A percentile compares a stretch with the other conserved stretches of the same genome.
These are phyloP conservation scores for Cladophialophora psammophila DNA, from an alignment of 2,329 filamentous ascomycete genomes.

Conservation along the genomic window DNA sequence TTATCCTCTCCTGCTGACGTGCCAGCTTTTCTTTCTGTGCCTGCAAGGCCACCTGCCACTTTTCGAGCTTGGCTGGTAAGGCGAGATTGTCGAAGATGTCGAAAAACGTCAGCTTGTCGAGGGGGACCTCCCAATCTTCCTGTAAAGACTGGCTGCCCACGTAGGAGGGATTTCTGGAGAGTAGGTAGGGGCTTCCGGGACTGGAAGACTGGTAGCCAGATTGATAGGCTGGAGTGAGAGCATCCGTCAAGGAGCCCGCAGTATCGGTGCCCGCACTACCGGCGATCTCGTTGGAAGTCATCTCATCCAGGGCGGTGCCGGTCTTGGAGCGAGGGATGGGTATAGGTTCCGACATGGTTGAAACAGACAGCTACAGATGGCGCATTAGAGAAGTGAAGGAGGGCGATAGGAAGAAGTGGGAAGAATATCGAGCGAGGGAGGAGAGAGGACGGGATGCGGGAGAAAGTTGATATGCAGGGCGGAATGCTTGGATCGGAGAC, in stretches of 20 bases:
- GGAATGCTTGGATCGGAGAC: conserved; percentile 7
- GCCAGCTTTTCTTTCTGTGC: conserved; percentile 85
- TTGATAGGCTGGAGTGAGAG: conserved; percentile 51
- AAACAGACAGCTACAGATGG: conserved; percentile 7
- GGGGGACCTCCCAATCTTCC: conserved; percentile 83
- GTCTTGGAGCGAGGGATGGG: conserved; percentile 41
- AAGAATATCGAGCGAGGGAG: background rate
- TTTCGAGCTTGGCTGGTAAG: conserved; percentile 87
- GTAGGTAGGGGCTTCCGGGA: conserved; percentile 55
- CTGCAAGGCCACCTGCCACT: conserved; percentile 81
- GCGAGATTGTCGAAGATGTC: conserved; percentile 94
- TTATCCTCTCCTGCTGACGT: conserved; percentile 72
- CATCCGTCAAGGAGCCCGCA: conserved; percentile 29
- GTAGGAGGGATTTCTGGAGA: conserved; percentile 81
- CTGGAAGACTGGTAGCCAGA: conserved; percentile 51
- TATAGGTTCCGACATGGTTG: conserved; percentile 42
- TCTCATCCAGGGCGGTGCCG: conserved; percentile 34
- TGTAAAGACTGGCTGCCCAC: conserved; percentile 86
- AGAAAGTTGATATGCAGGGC: conserved; percentile 2
- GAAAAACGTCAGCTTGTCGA: conserved; percentile 89
- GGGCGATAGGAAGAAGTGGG: background rate
- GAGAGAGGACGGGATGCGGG: background rate
- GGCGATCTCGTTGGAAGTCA: conserved; percentile 30
- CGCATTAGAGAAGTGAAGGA: background rate
- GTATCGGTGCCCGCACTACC: conserved; percentile 29